Base-by-base conservation (phyloP, 2,329 filamentous ascomycete species). In the Exophiala xenobiotica region DNA sequence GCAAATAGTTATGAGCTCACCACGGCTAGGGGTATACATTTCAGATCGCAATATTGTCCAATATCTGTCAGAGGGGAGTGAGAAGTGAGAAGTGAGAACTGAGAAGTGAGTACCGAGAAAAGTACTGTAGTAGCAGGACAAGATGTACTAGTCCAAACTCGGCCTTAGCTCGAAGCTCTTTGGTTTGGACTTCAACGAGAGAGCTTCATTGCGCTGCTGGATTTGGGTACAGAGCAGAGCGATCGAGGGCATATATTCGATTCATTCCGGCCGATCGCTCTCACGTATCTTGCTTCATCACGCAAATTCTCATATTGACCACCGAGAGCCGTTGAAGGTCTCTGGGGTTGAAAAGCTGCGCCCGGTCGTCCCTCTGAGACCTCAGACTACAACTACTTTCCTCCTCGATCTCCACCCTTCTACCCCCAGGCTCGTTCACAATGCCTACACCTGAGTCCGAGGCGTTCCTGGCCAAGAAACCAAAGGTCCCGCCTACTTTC, bases 391-490 rank as follows among this genome's bases (percentile, higher is more conserved):
- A 12, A 11, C 19, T 22, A 18, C 38, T 40, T 40, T 23, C 19
- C 7, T 23, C 19, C 19, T 12, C 7, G 12, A 20, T n/a, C 20
- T 4, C 18, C 12, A 35, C 24, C 19, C 9, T 22, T 14, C 14
- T 16, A 7, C 6, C 16, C 23, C 20, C n/a, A 42, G 14, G 33
- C 18, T 18, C 24, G 11, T 8, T 23, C 59, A 70, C 65, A 66
- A 85, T 85, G 82, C 82, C 82, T 37, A 85, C 81, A 49, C 79
- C 81, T 58, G 82, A 85, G 67, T 85, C 82, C 64, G 78, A 74
- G 57, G 69, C 74, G 58, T 86, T 85, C 74, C 77, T 83, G 59
- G 78, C 79, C 56, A 80, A 81, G 67, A 85, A 85, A 72, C 82
- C 82, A 60, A 80, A 75, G 56, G 82, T 86, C 40, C 73, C 82